Base-by-base conservation (phyloP, 2,329 filamentous ascomycete genomes). In the Claviceps paspali region DNA sequence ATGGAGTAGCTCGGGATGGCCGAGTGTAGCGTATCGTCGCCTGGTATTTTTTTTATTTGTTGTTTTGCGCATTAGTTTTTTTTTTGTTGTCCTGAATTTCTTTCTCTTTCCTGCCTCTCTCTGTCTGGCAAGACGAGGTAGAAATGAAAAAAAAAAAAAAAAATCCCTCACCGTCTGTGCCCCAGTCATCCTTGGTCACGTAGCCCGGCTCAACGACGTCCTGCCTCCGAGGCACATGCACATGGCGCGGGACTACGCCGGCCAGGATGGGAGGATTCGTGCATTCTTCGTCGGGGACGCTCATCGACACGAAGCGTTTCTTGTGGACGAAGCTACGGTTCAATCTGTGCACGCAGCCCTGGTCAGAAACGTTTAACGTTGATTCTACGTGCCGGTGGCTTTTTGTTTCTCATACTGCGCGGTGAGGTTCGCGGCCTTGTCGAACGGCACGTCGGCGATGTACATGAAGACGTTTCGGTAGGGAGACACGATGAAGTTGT, bases 161-260 rank as follows among this genome's bases (percentile, higher is more conserved):
- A 2, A 32, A 12, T 18, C 14, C 36, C 45, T 18, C 19, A 51
- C 51, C 56, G 34, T 64, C 70, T 3, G 52, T 60, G 35, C 70
- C 71, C 45, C 72, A 74, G 47, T 73, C 71, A 43, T 76, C 71
- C 2, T 49, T 60, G 0, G 71, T 76, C 3, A 59, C 64, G 50
- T 73, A 73, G 3, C 70, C 72, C 0, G 68, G 59, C 0, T 59
- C 59, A 6, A 63, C 47, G 5, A 58, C 44, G 38, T 67, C 61
- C 28, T 70, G 67, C n/a, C 67, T 67, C n/a, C 65, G 57, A 5
- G 64, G 53, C 31, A 62, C 54, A 12, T 61, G n/a, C n/a, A n/a
- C n/a, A n/a, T n/a, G n/a, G n/a, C n/a, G n/a, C n/a, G n/a, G n/a
- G n/a, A n/a, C n/a, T n/a, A n/a, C n/a, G n/a, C n/a, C n/a, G n/a